Percentiles rank a stretch among this genome's conserved stretches.
Evolutionary conservation across 371 early-diverging fungal genomes (phyloP).

Genomic region (Choanephora cucurbitarum): DNA sequence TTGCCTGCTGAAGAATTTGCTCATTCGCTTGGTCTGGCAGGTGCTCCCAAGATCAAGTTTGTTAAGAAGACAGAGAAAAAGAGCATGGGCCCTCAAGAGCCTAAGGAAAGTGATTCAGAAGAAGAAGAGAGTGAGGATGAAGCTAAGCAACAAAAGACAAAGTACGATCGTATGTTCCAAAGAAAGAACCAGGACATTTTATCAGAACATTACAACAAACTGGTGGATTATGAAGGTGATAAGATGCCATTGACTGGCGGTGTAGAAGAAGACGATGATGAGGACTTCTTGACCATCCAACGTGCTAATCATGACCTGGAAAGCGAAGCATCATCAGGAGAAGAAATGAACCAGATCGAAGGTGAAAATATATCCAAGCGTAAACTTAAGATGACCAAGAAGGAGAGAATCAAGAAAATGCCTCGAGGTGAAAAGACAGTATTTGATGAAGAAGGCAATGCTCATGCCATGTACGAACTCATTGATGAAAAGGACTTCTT

Average conservation of each 20-base stretch:
- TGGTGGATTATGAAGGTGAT: conserved; percentile 68
- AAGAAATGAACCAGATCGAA: conserved; percentile 23
- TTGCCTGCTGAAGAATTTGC: conserved; percentile 90
- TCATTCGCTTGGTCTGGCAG: conserved; percentile 88
- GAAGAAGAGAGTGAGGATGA: conserved; percentile 39
- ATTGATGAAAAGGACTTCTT: conserved; percentile 81
- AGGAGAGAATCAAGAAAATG: conserved; percentile 68
- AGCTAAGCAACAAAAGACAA: conserved; percentile 59
- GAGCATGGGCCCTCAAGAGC: conserved; percentile 30
- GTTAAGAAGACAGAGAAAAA: conserved; percentile 52
- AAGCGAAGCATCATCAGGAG: conserved; percentile 34
- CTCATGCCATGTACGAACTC: conserved; percentile 75
- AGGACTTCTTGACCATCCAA: conserved; percentile 82
- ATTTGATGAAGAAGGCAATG: conserved; percentile 94
- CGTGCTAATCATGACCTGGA: conserved; percentile 73
- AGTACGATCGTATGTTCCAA: conserved; percentile 88
- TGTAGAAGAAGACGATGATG: conserved; percentile 54
- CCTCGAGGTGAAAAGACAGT: conserved; percentile 73
- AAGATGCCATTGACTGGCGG: conserved; percentile 36
- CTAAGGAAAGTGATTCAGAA: conserved; percentile 40
- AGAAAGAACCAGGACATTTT: conserved; percentile 91
- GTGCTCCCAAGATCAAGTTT: conserved; percentile 94
- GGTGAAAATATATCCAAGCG: conserved; percentile 65
- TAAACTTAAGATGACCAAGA: conserved; percentile 69
- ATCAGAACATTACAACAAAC: conserved; percentile 87